phyloP scores from a whole-genome alignment of 305 asterid species.

The Stenogyne calaminthoides region DNA sequence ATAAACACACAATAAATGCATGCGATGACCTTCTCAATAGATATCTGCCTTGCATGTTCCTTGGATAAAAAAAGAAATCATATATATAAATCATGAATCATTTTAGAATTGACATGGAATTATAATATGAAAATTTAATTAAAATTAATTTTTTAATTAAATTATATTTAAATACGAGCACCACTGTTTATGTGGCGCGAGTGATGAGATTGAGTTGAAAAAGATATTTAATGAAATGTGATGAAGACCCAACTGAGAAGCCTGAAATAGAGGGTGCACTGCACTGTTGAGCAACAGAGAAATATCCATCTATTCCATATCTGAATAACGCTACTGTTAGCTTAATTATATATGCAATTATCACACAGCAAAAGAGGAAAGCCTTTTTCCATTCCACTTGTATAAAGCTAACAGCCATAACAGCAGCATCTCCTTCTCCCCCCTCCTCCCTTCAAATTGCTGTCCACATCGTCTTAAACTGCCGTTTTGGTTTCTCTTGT shows the following conservation, averaged over 20 bases:
- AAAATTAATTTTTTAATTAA: too few relatives aligned
- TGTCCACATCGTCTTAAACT: not conserved
- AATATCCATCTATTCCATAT: constrained; percentile 10
- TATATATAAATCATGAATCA: too few relatives aligned
- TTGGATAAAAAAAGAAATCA: too few relatives aligned
- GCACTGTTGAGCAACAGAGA: constrained; percentile 22
- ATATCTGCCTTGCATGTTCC: too few relatives aligned
- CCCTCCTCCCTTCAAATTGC: not conserved
- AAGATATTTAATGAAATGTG: not conserved
- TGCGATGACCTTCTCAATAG: too few relatives aligned
- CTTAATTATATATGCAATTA: not conserved
- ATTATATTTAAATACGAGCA: too few relatives aligned
- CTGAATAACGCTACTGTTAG: not conserved
- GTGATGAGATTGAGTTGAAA: too few relatives aligned
- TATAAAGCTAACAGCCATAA: constrained; percentile 27
- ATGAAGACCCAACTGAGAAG: not conserved
- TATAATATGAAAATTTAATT: too few relatives aligned
- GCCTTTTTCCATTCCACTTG: constrained; percentile 37
- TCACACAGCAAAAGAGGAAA: not conserved
- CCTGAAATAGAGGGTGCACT: not conserved
- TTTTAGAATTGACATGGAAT: too few relatives aligned
- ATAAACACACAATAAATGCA: too few relatives aligned
- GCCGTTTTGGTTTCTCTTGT: not conserved
- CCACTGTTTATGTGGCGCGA: too few relatives aligned
- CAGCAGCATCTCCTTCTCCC: constrained; percentile 19